Base-by-base conservation (phyloP, 2,329 filamentous ascomycete species). In the Penicillium aurantiogriseum region DNA sequence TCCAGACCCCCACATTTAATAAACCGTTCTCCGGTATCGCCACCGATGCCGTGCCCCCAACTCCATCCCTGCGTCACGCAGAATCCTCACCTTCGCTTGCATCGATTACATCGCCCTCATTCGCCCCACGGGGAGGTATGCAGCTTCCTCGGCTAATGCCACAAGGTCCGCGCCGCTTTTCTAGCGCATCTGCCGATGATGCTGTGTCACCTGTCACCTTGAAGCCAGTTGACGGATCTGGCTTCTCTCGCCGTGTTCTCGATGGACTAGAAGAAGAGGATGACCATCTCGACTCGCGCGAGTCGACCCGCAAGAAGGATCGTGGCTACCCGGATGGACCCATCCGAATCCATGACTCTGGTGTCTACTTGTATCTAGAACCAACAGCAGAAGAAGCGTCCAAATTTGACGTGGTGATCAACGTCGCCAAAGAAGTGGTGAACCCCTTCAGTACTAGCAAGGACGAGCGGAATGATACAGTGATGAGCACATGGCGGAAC, bases 321-420 rank as follows among this genome's bases (percentile, higher is more conserved):
- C 82, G 83, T 53, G 83, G 84, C 6, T 88, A 88, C 65, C 85
- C 85, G 0, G 80, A 87, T 63, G 85, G 85, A 1, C 85, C 85
- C 0, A 84, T 87, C 42, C 81, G 81, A 60, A 86, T 88, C 23
- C 86, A 88, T 62, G 84, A 86, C 54, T 81, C 82, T 13, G 80
- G 82, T 2, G 79, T 88, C 4, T 86, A 83, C 63, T 77, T 88
- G 5, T 88, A 87, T 62, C 77, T 86, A 52, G 85, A 88, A 67
- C 85, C 85, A 0, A 86, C 80, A 3, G 80, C 79, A 6, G 80
- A 84, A 55, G 83, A 87, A 69, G 85, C 84, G 2, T 77, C 79
- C 5, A 73, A 80, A 39, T 88, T 86, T 59, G 85, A 88, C 64
- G 83, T 86, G 3, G 81, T 88, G 21, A 77, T 88, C 61, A 88